A percentile compares a stretch with the other conserved stretches of the same genome.
phyloP scores from a whole-genome alignment of 169 alveolate species.

The Babesia sp. region DNA sequence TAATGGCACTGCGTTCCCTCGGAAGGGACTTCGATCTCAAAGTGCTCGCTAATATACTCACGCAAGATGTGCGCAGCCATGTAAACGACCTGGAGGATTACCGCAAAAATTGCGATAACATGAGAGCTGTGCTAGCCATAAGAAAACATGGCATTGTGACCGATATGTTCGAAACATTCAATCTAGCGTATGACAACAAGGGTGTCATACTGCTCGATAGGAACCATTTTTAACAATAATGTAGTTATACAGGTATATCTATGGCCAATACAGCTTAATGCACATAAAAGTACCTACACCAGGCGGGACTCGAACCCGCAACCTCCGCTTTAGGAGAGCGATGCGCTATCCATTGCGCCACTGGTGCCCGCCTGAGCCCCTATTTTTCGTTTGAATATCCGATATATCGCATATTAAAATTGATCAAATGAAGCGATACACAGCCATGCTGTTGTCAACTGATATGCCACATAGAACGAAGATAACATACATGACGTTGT shows the following conservation, averaged over 20 bases:
- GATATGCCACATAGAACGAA: too few species aligned
- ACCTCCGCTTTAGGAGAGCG: constrained; percentile 95
- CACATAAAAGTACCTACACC: constrained; percentile 69
- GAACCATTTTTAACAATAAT: neutral
- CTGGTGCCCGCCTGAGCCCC: constrained; percentile 78
- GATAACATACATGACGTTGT: too few species aligned
- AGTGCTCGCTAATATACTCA: neutral
- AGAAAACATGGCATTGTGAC: constrained; percentile 5
- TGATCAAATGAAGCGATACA: neutral
- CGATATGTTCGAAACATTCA: constrained; percentile 23
- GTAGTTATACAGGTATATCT: neutral
- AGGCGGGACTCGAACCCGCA: constrained; percentile 96
- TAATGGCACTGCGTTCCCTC: constrained; percentile 1
- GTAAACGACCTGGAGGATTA: constrained; percentile 4
- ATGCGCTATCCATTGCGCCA: constrained; percentile 95
- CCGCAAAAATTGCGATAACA: constrained; percentile 17
- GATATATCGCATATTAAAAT: neutral
- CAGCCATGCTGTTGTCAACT: too few species aligned
- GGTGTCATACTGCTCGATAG: constrained; percentile 11
- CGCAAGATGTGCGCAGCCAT: constrained; percentile 7
- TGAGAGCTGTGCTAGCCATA: constrained; percentile 18
- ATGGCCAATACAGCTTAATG: neutral
- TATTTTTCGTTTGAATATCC: neutral
- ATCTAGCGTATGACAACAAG: constrained; percentile 4
- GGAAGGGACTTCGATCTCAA: constrained; percentile 9